Evolutionary conservation across 495 filamentous ascomycete species (phyloP), one percentile per base, ranked within the genome.

Genomic region (Hypoxylon fuscum): DNA sequence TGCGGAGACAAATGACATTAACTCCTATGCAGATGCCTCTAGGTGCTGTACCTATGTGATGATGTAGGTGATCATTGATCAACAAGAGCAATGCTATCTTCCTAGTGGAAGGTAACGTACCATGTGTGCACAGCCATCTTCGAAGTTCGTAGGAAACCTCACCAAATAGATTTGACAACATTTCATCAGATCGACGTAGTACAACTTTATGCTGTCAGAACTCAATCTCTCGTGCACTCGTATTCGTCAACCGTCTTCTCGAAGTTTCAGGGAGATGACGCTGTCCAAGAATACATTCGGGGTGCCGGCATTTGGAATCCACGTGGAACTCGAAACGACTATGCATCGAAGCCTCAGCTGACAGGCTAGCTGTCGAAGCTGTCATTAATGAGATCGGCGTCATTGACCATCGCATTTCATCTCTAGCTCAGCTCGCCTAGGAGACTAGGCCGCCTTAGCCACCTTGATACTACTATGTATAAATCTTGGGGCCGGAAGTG

Each of bases 401-500:
- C 23, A 29, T 43, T 45, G 3, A 18, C 49, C 44, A 57, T n/a
- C 15, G 18, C 25, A 27, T 15, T 35, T 2, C 15, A 14, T 10
- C 2, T 34, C 21, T 35, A 49, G 45, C 35, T 44, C 37, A 7
- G 17, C 21, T 35, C 41, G 45, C 35, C 35, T 25, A 7, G 17
- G 47, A 37, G 46, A 18, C 27, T 12, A 18, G n/a, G 38, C 27
- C 34, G 8, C n/a, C n/a, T n/a, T n/a, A n/a, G n/a, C n/a, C n/a
- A 4, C 37, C 27, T 23, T 10, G 11, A 29, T 51, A 46, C 18
- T n/a, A n/a, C n/a, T n/a, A n/a, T n/a, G n/a, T n/a, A 35, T 14
- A 48, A 42, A 53, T 23, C 52, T 18, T 12, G 40, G 46, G 34
- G 41, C 46, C 10, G 34, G n/a, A 2, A 34, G 53, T 51, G 52